Conservation (phyloP, 2,329 filamentous ascomycete genomes). For the Fusarium nodosum region DNA sequence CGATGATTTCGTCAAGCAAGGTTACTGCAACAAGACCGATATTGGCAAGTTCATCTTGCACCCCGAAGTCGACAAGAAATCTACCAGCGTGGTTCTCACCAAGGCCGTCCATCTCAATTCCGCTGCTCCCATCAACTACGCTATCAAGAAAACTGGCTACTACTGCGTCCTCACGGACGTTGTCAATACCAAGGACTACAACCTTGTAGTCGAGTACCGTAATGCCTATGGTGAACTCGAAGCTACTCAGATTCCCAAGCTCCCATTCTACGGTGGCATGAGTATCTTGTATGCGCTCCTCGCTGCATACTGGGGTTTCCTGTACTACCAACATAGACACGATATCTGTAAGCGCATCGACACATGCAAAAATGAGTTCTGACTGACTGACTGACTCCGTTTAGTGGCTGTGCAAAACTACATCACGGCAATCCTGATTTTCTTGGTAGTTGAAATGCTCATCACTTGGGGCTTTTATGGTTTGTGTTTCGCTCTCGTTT, state of each 20-base stretch:
- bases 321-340: slow-evolving; percentile 93
- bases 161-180: slow-evolving; percentile 90
- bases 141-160: slow-evolving; percentile 91
- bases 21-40: slow-evolving; percentile 81
- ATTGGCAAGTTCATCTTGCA: slow-evolving; percentile 87
- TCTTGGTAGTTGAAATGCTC: slow-evolving; percentile 94
- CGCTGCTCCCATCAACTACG: slow-evolving; percentile 81
- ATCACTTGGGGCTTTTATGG: slow-evolving; percentile 99
- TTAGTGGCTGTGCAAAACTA: slow-evolving; percentile 96
- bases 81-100: slow-evolving; percentile 80
- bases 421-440: slow-evolving; percentile 95
- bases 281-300: slow-evolving; percentile 94
- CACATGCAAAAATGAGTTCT: not conserved
- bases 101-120: slow-evolving; percentile 86
- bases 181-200: slow-evolving; percentile 78
- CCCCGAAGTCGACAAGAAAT: slow-evolving; percentile 78
- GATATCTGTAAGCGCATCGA: slow-evolving; percentile 79
- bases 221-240: slow-evolving; percentile 97
- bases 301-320: slow-evolving; percentile 86
- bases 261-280: slow-evolving; percentile 96
- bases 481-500: slow-evolving; percentile 55
- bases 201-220: slow-evolving; percentile 87
- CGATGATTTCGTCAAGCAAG: slow-evolving; percentile 74
- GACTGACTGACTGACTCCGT: slow-evolving; percentile 21
- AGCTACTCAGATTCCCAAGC: slow-evolving; percentile 94